These are phyloP conservation scores for Botryotinia narcissicola DNA, from an alignment of 2,329 filamentous ascomycete species.

Conservation along the genomic window DNA sequence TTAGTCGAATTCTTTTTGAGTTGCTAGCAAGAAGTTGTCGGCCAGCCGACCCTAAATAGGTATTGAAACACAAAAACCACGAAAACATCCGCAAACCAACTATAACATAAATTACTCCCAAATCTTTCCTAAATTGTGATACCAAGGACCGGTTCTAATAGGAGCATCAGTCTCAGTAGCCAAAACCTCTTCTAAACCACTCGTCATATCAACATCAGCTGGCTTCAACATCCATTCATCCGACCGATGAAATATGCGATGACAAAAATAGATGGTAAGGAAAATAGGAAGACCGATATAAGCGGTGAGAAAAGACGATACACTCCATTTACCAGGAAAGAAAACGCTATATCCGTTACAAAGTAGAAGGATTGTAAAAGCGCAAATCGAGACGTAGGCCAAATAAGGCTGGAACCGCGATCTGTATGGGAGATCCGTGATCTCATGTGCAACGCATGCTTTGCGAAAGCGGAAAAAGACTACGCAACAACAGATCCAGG, in stretches of 20 bases:
- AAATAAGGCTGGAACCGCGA: background rate
- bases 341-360: background rate
- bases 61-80: accelerated
- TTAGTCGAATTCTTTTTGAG: background rate
- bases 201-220: background rate
- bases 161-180: background rate
- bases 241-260: background rate
- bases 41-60: background rate
- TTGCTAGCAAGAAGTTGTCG: background rate
- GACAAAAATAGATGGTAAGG: background rate
- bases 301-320: background rate
- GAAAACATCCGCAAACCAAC: background rate
- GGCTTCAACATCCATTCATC: background rate
- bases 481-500: background rate
- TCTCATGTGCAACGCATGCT: background rate
- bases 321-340: background rate
- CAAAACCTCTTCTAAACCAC: background rate
- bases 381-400: background rate
- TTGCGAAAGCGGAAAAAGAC: background rate
- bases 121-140: background rate
- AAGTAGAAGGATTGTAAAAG: background rate
- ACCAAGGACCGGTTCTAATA: background rate
- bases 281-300: background rate
- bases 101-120: background rate
- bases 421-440: background rate